Evolutionary conservation across 805 yeast genomes (phyloP).

Genomic region (Isabelozyma heimii): DNA sequence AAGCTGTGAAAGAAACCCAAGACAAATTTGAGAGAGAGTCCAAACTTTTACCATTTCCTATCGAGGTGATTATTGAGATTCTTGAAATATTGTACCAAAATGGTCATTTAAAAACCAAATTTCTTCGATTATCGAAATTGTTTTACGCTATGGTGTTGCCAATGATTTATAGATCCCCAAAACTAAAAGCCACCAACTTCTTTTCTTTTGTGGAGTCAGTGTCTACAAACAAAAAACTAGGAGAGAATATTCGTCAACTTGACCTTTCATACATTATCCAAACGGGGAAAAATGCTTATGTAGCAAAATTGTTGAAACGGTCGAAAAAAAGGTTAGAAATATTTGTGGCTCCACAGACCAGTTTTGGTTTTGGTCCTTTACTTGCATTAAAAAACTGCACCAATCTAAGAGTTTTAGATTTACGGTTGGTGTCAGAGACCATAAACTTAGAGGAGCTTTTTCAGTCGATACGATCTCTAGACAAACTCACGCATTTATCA

Average conservation of each 20-base stretch:
- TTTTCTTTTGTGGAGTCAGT: slow-evolving; percentile 68
- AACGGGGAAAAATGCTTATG: slow-evolving; percentile 86
- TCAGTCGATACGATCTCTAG: slow-evolving; percentile 62
- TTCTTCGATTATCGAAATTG: slow-evolving; percentile 56
- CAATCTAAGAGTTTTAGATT: slow-evolving; percentile 62
- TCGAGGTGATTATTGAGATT: slow-evolving; percentile 31
- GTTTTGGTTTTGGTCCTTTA: slow-evolving; percentile 89
- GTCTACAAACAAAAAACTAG: slow-evolving; percentile 47
- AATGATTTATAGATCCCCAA: slow-evolving; percentile 62
- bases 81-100: slow-evolving; percentile 25
- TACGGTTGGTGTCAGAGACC: slow-evolving; percentile 86
- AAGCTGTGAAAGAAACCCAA: slow-evolving; percentile 8
- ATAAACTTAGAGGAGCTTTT: slow-evolving; percentile 81
- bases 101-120: slow-evolving; percentile 42
- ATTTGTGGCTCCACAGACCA: slow-evolving; percentile 90
- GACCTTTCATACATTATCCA: slow-evolving; percentile 82
- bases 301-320: slow-evolving; percentile 77
- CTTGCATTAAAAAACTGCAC: slow-evolving; percentile 75
- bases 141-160: slow-evolving; percentile 66
- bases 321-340: slow-evolving; percentile 62
- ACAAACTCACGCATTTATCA: slow-evolving; percentile 66
- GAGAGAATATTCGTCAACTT: slow-evolving; percentile 58
- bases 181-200: slow-evolving; percentile 65
- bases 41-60: slow-evolving; percentile 33
- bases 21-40: slow-evolving; percentile 11